phyloP scores from a whole-genome alignment of 768 basidiomycete species.

The Boletellus ananiceps region DNA sequence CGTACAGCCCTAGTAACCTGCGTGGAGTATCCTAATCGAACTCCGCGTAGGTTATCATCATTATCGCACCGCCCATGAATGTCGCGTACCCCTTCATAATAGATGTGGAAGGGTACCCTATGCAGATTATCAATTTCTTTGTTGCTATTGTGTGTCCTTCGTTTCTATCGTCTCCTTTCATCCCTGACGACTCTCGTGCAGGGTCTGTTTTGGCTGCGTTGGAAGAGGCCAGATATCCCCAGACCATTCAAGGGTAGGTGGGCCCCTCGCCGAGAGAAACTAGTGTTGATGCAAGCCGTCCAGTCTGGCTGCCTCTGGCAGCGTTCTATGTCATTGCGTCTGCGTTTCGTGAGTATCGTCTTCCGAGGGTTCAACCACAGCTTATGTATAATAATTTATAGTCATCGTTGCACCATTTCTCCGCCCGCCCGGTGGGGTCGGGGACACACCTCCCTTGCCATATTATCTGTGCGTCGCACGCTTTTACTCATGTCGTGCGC shows the following conservation, averaged over 20 bases:
- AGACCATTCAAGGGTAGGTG: constrained; percentile 51
- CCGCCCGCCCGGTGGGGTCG: constrained; percentile 45
- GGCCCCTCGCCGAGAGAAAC: too few relatives aligned
- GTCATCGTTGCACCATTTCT: constrained; percentile 53
- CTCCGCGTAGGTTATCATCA: constrained; percentile 43
- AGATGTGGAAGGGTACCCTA: constrained; percentile 47
- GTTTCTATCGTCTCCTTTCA: constrained; percentile 25
- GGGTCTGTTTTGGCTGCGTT: constrained; percentile 56
- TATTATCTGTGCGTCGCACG: constrained; percentile 41
- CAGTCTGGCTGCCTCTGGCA: constrained; percentile 51
- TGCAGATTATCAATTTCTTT: constrained; percentile 53
- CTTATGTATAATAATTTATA: constrained; percentile 6
- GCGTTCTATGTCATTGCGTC: constrained; percentile 50
- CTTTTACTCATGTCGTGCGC: not conserved
- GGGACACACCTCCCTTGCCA: constrained; percentile 53
- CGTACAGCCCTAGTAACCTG: constrained; percentile 1
- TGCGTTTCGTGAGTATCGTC: constrained; percentile 41
- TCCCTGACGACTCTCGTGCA: constrained; percentile 14
- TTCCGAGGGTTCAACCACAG: too few relatives aligned
- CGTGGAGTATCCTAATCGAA: too few relatives aligned
- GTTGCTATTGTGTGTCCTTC: constrained; percentile 42
- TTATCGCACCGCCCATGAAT: constrained; percentile 47
- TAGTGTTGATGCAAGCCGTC: not conserved
- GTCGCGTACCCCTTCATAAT: constrained; percentile 61
- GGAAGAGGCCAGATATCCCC: constrained; percentile 41